Base-by-base conservation (phyloP, 352 stramenopile species). In the Phytophthora litchii region DNA sequence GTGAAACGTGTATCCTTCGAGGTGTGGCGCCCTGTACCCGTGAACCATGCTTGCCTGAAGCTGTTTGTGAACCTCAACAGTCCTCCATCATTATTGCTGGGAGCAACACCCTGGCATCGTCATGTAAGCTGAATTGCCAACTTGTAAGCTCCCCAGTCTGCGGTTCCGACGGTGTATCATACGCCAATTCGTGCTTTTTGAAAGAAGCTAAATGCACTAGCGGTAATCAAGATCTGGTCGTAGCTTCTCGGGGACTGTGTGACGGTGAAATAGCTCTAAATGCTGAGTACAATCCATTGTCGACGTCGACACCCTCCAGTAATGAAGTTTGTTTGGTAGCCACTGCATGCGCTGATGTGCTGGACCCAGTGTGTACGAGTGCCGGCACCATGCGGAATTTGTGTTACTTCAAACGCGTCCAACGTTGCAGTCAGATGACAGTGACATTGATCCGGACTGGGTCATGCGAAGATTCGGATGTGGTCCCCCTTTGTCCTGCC, bases 151-250 rank as follows among this genome's bases (percentile, higher is more conserved):
- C 72, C 1, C 76, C 76, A 10, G 72, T 86, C 12, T 86, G 79
- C 23, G 76, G 61, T 8, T 86, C 76, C 0, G 47, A 86, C 36
- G 47, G 49, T 12, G 56, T 76, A 3, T 77, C 79, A 20, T 89
- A 85, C 21, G 67, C 66, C 2, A 89, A 86, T 48, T 32, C 46
- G 21, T 89, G 79, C 42, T 85, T 79, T 52, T 70, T 89, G 19
- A 62, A 82, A n/a, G 44, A 70, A 49, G 76, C 72, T 3, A 68
- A 75, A 40, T 89, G 76, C 41, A 34, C 31, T 3, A 53, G 38
- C 41, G 40, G 34, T 3, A 50, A 45, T 10, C 45, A 63, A 3
- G 31, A 44, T 4, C 54, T 89, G 10, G 35, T 37, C 8, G 20
- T 86, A 0, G 34, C 36, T 5, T 60, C 43, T 9, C 25, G 23